Conservation (phyloP, 352 stramenopile species). For the Globisporangium heterothallicum region DNA sequence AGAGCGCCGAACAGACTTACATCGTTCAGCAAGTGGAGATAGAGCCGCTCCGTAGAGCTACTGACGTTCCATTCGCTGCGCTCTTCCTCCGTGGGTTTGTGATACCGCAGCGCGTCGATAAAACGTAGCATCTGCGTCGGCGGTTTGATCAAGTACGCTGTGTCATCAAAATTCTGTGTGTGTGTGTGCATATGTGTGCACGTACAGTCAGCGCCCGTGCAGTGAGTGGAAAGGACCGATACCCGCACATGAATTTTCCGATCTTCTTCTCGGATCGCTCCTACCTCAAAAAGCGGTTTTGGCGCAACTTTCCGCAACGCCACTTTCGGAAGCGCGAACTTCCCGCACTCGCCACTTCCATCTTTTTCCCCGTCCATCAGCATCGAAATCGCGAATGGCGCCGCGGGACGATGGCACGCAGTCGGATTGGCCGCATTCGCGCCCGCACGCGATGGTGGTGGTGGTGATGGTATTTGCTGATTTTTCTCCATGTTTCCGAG, state of each 20-base stretch:
- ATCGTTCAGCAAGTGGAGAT: slow-evolving; percentile 70
- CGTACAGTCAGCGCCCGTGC: no score
- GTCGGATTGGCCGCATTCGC: no score
- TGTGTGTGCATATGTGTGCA: no score
- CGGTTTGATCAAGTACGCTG: slow-evolving; percentile 58
- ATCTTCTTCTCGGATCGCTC: background rate
- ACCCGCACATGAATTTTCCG: background rate
- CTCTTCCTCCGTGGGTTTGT: slow-evolving; percentile 75
- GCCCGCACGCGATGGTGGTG: no score
- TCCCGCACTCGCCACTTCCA: slow-evolving; percentile 9
- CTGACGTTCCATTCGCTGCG: slow-evolving; percentile 61
- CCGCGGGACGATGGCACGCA: slow-evolving; percentile 16
- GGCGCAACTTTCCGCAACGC: slow-evolving; percentile 62
- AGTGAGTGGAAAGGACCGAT: no score
- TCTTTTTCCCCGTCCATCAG: slow-evolving; percentile 10
- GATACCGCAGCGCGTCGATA: slow-evolving; percentile 77
- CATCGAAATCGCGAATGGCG: slow-evolving; percentile 38
- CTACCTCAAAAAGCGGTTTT: slow-evolving; percentile 71
- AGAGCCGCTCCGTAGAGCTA: slow-evolving; percentile 66
- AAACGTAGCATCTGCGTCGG: slow-evolving; percentile 81
- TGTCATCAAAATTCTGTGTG: slow-evolving; percentile 64
- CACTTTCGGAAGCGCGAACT: slow-evolving; percentile 45
- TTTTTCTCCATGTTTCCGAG: slow-evolving; percentile 8
- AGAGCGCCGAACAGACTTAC: slow-evolving; percentile 41
- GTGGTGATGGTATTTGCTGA: slow-evolving; percentile 7